Conservation (phyloP, 257 asterid species). For the Solanum ossicruentum region DNA sequence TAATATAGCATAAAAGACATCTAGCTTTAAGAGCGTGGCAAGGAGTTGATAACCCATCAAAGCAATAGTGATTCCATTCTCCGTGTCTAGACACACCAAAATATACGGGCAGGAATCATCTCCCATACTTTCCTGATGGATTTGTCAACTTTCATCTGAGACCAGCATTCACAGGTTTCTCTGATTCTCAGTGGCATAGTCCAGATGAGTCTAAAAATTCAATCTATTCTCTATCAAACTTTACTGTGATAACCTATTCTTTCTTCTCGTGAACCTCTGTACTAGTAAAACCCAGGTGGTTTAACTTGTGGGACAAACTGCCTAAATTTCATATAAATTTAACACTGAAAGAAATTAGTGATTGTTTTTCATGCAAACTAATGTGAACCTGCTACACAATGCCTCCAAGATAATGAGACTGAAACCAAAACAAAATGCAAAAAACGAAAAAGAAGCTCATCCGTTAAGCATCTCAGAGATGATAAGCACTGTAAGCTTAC, state of each 20-base stretch:
- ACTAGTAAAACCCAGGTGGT: background rate
- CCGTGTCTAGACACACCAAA: background rate
- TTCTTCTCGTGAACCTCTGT: background rate
- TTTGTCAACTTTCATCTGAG: background rate
- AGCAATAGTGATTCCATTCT: background rate
- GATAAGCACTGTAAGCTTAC: background rate
- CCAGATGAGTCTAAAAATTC: background rate
- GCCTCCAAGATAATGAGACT: background rate
- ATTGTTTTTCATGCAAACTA: background rate
- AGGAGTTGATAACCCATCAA: background rate
- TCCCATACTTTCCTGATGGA: background rate
- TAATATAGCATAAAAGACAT: background rate
- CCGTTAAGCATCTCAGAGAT: background rate
- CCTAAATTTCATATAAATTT: background rate
- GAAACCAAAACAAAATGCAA: background rate
- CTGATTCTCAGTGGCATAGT: background rate
- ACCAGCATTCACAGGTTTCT: background rate
- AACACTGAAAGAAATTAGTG: background rate
- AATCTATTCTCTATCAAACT: background rate
- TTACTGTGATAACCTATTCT: background rate
- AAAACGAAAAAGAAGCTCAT: background rate
- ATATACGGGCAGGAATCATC: background rate
- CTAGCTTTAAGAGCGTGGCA: background rate
- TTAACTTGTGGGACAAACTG: background rate
- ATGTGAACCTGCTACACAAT: background rate